A percentile compares a stretch with the other conserved stretches of the same genome.
phyloP scores from a whole-genome alignment of 1,284 basidiomycete genomes.

The Cutaneotrichosporon cavernicola region DNA sequence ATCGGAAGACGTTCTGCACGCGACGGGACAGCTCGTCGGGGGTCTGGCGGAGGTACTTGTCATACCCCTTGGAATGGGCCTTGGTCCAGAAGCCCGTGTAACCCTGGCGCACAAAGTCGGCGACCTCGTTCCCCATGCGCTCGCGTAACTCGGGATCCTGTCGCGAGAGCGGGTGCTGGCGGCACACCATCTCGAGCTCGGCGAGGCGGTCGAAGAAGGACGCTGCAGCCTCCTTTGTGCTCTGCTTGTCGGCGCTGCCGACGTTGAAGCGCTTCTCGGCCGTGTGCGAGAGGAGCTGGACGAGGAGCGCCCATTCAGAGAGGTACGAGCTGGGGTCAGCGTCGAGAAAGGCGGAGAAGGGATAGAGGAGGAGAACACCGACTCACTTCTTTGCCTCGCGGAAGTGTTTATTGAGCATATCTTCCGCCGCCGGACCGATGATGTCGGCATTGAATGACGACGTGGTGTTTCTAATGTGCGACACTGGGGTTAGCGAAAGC shows the following conservation, averaged over 20 bases:
- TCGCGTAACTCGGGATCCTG: slow-evolving; percentile 50
- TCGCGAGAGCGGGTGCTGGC: slow-evolving; percentile 40
- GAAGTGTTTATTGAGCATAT: slow-evolving; percentile 51
- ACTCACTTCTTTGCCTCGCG: slow-evolving; percentile 47
- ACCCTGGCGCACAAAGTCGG: slow-evolving; percentile 35
- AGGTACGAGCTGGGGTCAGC: slow-evolving; percentile 39
- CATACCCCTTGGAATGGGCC: slow-evolving; percentile 36
- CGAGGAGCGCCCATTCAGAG: slow-evolving; percentile 41
- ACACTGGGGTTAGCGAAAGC: slow-evolving; percentile 37
- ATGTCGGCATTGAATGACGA: slow-evolving; percentile 47
- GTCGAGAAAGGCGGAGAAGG: background rate
- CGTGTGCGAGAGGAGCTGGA: slow-evolving; percentile 34
- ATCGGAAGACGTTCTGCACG: slow-evolving; percentile 43
- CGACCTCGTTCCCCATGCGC: slow-evolving; percentile 44
- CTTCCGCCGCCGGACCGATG: slow-evolving; percentile 49
- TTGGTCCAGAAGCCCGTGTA: slow-evolving; percentile 38
- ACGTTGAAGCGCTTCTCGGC: slow-evolving; percentile 37
- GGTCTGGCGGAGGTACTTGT: slow-evolving; percentile 45
- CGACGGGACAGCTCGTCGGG: slow-evolving; percentile 43
- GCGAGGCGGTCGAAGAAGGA: slow-evolving; percentile 49
- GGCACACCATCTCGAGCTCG: slow-evolving; percentile 41
- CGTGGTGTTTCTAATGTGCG: slow-evolving; percentile 50
- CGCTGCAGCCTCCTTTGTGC: slow-evolving; percentile 48
- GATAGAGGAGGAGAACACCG: background rate
- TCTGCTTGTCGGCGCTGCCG: slow-evolving; percentile 39